Evolutionary conservation across 2,329 filamentous ascomycete genomes (phyloP).

Genomic region (Cryphonectria radicalis): DNA sequence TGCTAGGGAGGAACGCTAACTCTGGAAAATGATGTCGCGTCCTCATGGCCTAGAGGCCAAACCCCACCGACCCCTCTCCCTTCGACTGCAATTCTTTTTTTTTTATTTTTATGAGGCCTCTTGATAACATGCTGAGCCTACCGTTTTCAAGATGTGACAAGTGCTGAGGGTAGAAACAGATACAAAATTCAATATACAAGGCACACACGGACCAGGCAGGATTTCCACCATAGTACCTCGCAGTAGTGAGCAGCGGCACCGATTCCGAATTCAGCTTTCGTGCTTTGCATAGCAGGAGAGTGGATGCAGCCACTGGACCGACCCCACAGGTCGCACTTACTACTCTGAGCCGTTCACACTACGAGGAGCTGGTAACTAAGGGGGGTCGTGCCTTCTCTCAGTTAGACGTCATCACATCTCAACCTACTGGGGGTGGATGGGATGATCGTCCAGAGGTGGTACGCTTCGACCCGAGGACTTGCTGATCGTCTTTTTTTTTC

Average conservation of each 20-base stretch:
- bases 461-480: not conserved
- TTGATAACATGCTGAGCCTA: not conserved
- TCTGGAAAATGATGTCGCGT: conserved; percentile 1
- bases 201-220: too few species aligned
- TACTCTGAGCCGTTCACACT: not conserved
- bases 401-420: not conserved
- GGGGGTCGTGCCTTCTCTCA: not conserved
- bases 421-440: not conserved
- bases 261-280: not conserved
- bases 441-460: not conserved
- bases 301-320: not conserved
- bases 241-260: not conserved
- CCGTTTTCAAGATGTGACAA: not conserved
- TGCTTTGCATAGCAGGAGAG: not conserved
- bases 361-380: not conserved
- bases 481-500: not conserved
- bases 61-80: too few species aligned
- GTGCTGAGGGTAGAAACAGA: not conserved
- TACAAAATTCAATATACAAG: too few species aligned
- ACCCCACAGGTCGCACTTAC: not conserved
- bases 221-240: not conserved
- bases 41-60: not conserved
- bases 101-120: too few species aligned
- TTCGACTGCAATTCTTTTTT: not conserved
- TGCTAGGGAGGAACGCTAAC: not conserved